Evolutionary conservation across 768 basidiomycete species (phyloP).

Genomic region (Lactarius pseudohatsudake): DNA sequence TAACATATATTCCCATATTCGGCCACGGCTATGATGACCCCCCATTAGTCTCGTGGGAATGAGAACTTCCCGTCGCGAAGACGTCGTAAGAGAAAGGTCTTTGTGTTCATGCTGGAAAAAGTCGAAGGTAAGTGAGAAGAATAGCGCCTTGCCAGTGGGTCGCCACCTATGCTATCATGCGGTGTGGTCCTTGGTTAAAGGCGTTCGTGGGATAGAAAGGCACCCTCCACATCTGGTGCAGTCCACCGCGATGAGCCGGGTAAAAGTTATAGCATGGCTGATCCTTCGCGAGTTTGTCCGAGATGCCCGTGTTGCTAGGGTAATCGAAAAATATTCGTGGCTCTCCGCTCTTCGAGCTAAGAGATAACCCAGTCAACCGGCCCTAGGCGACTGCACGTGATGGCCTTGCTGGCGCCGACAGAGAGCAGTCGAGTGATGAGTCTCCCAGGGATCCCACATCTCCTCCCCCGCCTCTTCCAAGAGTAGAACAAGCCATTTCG

Average conservation of each 20-base stretch:
- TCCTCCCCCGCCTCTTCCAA: neutral
- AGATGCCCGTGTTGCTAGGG: neutral
- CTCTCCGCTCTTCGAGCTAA: neutral
- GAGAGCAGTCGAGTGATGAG: neutral
- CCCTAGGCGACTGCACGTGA: too few relatives aligned
- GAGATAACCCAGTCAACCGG: neutral
- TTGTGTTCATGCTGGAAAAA: neutral
- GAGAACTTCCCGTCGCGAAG: neutral
- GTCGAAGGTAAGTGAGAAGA: neutral
- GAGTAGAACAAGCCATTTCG: neutral
- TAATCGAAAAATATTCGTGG: neutral
- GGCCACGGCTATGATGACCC: too few relatives aligned
- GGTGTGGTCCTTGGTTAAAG: neutral
- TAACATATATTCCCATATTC: too few relatives aligned
- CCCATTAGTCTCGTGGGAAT: neutral
- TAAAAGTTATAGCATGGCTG: neutral
- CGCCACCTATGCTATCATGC: neutral
- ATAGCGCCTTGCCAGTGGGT: neutral
- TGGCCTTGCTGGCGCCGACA: neutral
- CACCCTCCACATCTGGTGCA: neutral
- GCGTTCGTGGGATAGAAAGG: neutral
- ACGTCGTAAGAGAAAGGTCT: neutral
- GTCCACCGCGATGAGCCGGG: neutral
- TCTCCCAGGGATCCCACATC: neutral
- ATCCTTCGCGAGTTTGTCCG: neutral